These are phyloP conservation scores for Beauveria brongniartii DNA, from an alignment of 2,329 filamentous ascomycete species.

Conservation along the genomic window DNA sequence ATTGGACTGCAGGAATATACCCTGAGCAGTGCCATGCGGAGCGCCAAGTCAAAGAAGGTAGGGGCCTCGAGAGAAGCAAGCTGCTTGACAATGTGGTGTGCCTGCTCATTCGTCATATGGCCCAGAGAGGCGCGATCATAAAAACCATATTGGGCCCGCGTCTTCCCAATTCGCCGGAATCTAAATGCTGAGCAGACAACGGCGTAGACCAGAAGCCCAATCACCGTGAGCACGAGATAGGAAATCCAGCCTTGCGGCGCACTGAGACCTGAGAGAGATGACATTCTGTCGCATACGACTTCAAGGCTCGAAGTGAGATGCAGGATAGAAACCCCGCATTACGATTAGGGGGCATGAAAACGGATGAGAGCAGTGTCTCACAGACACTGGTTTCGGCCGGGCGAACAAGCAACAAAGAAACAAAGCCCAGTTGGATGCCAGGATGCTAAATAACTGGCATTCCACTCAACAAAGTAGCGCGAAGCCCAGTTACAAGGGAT, in stretches of 20 bases:
- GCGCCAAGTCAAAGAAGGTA: slow-evolving; percentile 26
- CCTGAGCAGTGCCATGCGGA: slow-evolving; percentile 34
- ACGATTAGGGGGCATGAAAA: neutral
- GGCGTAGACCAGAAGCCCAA: slow-evolving; percentile 23
- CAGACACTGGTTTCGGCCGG: too few relatives aligned
- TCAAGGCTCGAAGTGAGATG: neutral
- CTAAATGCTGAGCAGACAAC: slow-evolving; percentile 28
- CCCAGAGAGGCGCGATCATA: slow-evolving; percentile 28
- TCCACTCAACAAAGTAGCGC: too few relatives aligned
- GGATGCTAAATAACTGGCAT: too few relatives aligned
- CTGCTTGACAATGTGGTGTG: slow-evolving; percentile 34
- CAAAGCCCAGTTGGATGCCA: too few relatives aligned
- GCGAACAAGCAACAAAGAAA: too few relatives aligned
- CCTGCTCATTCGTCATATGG: slow-evolving; percentile 35
- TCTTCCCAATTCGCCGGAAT: slow-evolving; percentile 25
- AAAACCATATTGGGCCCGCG: slow-evolving; percentile 24
- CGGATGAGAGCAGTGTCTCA: neutral
- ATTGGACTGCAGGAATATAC: slow-evolving; percentile 14
- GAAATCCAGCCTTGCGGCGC: neutral
- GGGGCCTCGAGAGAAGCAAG: slow-evolving; percentile 30
- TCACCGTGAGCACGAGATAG: slow-evolving; percentile 5
- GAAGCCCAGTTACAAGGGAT: too few relatives aligned
- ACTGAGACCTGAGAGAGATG: neutral
- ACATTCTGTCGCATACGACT: neutral
- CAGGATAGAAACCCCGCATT: neutral